Base-by-base conservation (phyloP, 345 rosid species). In the Boechera stricta region DNA sequence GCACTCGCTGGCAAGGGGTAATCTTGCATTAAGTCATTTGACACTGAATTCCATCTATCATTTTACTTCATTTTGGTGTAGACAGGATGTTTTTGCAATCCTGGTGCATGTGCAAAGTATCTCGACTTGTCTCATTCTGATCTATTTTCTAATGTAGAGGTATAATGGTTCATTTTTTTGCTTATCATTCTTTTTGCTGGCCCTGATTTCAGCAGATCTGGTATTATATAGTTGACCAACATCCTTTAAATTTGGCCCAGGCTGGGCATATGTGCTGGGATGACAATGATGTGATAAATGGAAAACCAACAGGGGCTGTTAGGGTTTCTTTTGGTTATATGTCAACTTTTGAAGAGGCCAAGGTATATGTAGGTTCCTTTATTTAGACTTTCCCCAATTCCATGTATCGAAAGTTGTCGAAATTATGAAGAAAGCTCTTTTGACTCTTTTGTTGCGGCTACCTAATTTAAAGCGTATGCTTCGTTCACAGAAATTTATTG, bases 11-110 rank as follows among this genome's bases (percentile, higher is more conserved):
- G 44, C 24, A 54, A 70, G 48, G 71, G 13, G 11, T 45, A n/a
- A 48, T 56, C 36, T 71, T 44, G 41, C 67, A 28, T 56, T n/a
- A 16, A 7, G 76, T 45, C 9, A 24, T 39, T 36, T 65, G 56
- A 64, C 74, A 33, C 33, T 72, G 59, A 54, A 54, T 61, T 55
- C 6, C 33, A 39, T 63, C 11, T 71, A 16, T 79, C 66, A 54
- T 9, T 52, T 49, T 54, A 26, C 53, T 72, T 72, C 49, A 8
- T 83, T 86, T 82, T 74, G 80, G 75, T 85, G 67, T 88, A 95
- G 99, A 92, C 99, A 83, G 99, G 99, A 78, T 95, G 99, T 86
- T 95, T 95, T 84, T 92, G 99, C 89, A 95, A 94, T 84, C 98
- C 98, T 15, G 98, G 98, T 63, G 97, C 98, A 64, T 94, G 98